A percentile compares a stretch with the other conserved stretches of the same genome.
Evolutionary conservation across 2,329 filamentous ascomycete species (phyloP).

Genomic region (Hypoxylon sp.): DNA sequence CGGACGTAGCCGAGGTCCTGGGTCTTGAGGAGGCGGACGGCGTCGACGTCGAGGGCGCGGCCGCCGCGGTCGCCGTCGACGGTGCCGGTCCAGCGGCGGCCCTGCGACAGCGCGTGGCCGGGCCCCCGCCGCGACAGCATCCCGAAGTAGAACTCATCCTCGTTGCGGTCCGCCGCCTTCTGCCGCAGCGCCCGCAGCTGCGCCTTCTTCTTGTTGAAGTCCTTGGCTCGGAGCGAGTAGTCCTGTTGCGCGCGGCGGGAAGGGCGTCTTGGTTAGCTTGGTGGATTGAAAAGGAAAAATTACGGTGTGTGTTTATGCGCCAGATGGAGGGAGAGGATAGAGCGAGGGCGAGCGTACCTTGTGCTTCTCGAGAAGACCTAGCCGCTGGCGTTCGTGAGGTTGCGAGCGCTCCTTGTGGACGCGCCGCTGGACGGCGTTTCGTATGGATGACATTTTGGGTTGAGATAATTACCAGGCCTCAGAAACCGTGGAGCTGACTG

Average conservation of each 20-base stretch:
- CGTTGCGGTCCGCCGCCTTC: slow-evolving; percentile 71
- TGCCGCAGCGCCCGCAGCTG: slow-evolving; percentile 65
- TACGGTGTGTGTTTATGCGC: no score
- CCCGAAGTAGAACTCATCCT: slow-evolving; percentile 77
- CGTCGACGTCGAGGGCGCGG: slow-evolving; percentile 61
- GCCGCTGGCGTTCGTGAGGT: slow-evolving; percentile 80
- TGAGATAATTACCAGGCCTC: neutral
- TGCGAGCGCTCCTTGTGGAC: slow-evolving; percentile 92
- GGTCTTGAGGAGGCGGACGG: slow-evolving; percentile 70
- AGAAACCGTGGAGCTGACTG: neutral
- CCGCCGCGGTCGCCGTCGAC: slow-evolving; percentile 67
- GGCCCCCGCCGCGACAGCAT: slow-evolving; percentile 71
- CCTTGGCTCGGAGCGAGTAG: slow-evolving; percentile 69
- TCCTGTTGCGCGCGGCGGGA: slow-evolving; percentile 58
- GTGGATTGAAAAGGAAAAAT: neutral
- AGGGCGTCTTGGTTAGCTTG: neutral
- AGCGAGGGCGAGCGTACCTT: slow-evolving; percentile 63
- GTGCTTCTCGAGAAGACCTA: slow-evolving; percentile 94
- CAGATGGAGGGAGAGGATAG: slow-evolving; percentile 6
- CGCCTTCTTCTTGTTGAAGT: slow-evolving; percentile 71
- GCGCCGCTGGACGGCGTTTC: slow-evolving; percentile 76
- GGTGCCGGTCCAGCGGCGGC: slow-evolving; percentile 62
- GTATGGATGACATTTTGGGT: slow-evolving; percentile 63
- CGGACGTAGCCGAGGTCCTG: slow-evolving; percentile 72
- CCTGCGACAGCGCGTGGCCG: slow-evolving; percentile 57